These are phyloP conservation scores for Phylloporus arenicola DNA, from an alignment of 768 basidiomycete genomes.

Conservation along the genomic window DNA sequence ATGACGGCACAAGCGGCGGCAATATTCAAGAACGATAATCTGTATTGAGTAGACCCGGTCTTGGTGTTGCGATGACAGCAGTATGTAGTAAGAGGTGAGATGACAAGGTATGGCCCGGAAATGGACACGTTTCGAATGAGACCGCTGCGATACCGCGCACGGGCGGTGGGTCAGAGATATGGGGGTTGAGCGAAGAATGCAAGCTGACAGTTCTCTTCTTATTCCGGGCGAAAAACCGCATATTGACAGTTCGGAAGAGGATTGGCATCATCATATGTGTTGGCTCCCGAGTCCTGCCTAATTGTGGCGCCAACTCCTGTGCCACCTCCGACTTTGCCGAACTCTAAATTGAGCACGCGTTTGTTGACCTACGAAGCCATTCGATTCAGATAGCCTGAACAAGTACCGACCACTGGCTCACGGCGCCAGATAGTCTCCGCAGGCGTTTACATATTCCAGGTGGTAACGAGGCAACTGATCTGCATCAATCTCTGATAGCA, in stretches of 20 bases:
- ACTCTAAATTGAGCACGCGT: background rate
- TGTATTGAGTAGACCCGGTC: conserved; percentile 2
- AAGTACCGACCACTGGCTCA: background rate
- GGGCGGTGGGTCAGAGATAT: background rate
- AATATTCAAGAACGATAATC: conserved; percentile 5
- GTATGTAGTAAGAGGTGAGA: conserved; percentile 1
- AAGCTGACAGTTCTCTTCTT: conserved; percentile 4
- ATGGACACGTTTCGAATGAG: conserved; percentile 7
- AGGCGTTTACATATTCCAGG: background rate
- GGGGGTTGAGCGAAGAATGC: background rate
- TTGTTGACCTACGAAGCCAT: too few relatives aligned
- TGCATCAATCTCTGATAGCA: background rate
- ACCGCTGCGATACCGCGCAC: background rate
- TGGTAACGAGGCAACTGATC: background rate
- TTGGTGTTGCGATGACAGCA: conserved; percentile 1
- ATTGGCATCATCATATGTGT: conserved; percentile 5
- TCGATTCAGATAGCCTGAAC: too few relatives aligned
- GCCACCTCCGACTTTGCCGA: background rate
- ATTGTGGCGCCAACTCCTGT: too few relatives aligned
- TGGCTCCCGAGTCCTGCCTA: conserved; percentile 11
- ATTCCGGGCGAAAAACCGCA: conserved; percentile 10
- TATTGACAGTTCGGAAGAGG: conserved; percentile 9
- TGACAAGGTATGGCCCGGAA: background rate
- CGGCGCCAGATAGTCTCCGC: background rate
- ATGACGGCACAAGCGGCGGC: conserved; percentile 18